phyloP scores from a whole-genome alignment of 2,329 filamentous ascomycete genomes.

The Epichloe sibirici region DNA sequence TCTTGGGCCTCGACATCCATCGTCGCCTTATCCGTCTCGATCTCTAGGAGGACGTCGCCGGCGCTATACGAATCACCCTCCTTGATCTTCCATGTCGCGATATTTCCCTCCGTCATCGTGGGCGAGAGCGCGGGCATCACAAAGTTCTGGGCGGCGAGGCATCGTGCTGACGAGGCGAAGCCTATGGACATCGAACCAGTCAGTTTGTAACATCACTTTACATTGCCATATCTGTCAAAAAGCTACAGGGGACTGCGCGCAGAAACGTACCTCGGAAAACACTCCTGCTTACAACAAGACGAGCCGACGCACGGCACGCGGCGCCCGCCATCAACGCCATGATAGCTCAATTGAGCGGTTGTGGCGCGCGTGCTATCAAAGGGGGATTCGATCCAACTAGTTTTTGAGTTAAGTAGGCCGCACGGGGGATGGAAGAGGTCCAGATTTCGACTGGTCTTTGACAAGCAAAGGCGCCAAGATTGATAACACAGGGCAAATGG shows the following conservation, averaged over 20 bases:
- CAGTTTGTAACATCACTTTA: neutral
- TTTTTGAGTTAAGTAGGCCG: neutral
- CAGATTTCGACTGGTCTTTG: constrained; percentile 7
- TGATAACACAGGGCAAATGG: constrained; percentile 14
- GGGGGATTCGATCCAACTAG: neutral
- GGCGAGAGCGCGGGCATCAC: constrained; percentile 85
- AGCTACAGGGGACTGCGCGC: neutral
- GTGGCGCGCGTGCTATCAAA: neutral
- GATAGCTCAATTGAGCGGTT: constrained; percentile 15
- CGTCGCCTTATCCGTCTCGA: constrained; percentile 87
- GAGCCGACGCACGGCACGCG: constrained; percentile 51
- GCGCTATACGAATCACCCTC: constrained; percentile 74
- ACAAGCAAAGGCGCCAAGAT: constrained; percentile 3
- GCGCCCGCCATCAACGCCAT: constrained; percentile 58
- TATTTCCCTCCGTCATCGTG: constrained; percentile 90
- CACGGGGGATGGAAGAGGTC: constrained; percentile 7
- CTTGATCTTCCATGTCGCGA: constrained; percentile 73
- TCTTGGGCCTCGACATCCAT: constrained; percentile 95
- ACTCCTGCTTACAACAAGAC: constrained; percentile 38
- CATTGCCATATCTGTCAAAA: neutral
- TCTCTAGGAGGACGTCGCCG: constrained; percentile 80
- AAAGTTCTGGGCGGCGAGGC: constrained; percentile 70
- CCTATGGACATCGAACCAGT: constrained; percentile 30
- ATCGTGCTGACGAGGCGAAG: constrained; percentile 49
- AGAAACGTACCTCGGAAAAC: constrained; percentile 42